Evolutionary conservation across 768 basidiomycete genomes (phyloP).

Genomic region (Phanerochaete carnosa): DNA sequence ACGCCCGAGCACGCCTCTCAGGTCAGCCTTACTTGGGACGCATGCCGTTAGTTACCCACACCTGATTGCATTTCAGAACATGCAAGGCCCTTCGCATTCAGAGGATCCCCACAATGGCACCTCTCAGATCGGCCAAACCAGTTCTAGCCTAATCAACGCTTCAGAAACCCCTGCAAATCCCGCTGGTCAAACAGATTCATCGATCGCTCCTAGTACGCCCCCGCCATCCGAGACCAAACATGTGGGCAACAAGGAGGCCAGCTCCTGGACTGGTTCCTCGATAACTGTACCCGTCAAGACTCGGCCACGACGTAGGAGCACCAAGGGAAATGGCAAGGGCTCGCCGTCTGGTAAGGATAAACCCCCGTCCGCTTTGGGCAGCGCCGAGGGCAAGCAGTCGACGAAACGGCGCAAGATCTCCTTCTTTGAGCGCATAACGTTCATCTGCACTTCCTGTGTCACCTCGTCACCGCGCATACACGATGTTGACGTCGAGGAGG

Average conservation of each 20-base stretch:
- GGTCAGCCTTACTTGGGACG: background rate
- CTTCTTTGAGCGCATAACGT: conserved; percentile 55
- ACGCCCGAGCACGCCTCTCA: background rate
- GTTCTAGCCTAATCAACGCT: background rate
- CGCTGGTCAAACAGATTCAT: conserved; percentile 6
- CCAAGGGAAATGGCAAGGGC: conserved; percentile 25
- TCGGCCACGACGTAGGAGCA: conserved; percentile 21
- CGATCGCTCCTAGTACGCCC: conserved; percentile 4
- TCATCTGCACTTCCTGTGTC: conserved; percentile 62
- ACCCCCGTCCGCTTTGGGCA: conserved; percentile 16
- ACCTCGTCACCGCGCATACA: conserved; percentile 45
- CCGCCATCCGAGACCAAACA: conserved; percentile 1
- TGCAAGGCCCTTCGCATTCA: background rate
- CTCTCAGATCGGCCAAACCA: background rate
- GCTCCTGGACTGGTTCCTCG: conserved; percentile 33
- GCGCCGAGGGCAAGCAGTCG: conserved; percentile 21
- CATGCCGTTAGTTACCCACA: background rate
- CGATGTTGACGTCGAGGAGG: conserved; percentile 37
- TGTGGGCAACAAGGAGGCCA: conserved; percentile 31
- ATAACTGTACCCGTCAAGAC: conserved; percentile 36
- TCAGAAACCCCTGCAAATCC: background rate
- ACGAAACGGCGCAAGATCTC: conserved; percentile 42
- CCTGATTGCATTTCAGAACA: conserved; percentile 1
- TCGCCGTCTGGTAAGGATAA: conserved; percentile 26
- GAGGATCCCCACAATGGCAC: background rate